These are phyloP conservation scores for Lumnitzera littorea DNA, from an alignment of 345 rosid species.

Conservation along the genomic window DNA sequence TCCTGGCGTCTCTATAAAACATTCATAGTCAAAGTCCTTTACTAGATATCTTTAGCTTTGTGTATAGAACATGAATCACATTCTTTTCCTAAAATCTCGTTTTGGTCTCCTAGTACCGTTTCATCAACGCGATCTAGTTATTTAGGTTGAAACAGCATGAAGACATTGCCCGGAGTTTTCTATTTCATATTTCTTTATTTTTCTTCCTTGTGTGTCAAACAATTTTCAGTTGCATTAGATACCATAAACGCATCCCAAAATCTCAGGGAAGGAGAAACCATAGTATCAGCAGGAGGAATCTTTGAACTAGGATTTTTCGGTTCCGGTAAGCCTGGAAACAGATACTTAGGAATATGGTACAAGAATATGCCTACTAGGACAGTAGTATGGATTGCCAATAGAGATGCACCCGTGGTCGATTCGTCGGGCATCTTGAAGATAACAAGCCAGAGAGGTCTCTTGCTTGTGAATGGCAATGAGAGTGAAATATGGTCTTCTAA, in stretches of 20 bases:
- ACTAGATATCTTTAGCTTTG: too few relatives aligned
- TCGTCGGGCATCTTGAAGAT: conserved; percentile 14
- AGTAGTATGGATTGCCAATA: conserved; percentile 47
- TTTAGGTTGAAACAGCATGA: too few relatives aligned
- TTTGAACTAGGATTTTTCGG: conserved; percentile 32
- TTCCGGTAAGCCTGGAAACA: conserved; percentile 6
- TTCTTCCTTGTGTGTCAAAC: too few relatives aligned
- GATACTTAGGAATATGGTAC: conserved; percentile 36
- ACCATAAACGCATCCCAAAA: conserved; percentile 3
- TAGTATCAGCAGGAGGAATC: conserved; percentile 5
- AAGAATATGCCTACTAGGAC: conserved; percentile 8
- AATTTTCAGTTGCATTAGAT: neutral
- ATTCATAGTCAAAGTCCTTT: too few relatives aligned
- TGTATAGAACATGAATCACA: too few relatives aligned
- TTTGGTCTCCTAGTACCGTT: too few relatives aligned
- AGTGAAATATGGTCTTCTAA: conserved; percentile 5
- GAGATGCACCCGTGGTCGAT: conserved; percentile 21
- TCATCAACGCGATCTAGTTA: too few relatives aligned
- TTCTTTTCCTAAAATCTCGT: too few relatives aligned
- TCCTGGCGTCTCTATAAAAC: too few relatives aligned
- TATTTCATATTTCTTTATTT: too few relatives aligned
- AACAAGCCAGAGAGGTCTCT: conserved; percentile 6
- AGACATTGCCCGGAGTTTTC: too few relatives aligned
- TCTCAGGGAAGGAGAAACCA: conserved; percentile 2
- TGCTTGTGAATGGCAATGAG: neutral